These are phyloP conservation scores for Calcarisporium arbuscula DNA, from an alignment of 2,329 filamentous ascomycete species.

Conservation along the genomic window DNA sequence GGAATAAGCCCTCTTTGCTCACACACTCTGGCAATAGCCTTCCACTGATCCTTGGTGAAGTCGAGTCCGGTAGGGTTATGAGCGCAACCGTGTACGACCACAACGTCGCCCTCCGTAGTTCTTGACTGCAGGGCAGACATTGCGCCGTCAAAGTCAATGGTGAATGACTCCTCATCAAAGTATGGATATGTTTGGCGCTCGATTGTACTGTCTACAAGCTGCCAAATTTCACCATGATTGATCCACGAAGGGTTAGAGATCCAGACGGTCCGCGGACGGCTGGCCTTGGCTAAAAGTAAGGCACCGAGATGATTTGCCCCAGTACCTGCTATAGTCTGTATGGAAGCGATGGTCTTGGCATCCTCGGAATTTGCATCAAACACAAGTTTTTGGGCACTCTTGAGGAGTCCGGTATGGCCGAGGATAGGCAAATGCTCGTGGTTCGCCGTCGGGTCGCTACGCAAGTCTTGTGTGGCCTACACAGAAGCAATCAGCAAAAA, in stretches of 20 bases:
- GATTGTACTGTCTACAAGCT: conserved; percentile 14
- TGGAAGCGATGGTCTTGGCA: conserved; percentile 14
- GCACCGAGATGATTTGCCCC: conserved; percentile 27
- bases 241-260: conserved; percentile 30
- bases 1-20: conserved; percentile 22
- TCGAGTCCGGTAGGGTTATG: conserved; percentile 34
- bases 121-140: conserved; percentile 15
- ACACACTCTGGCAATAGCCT: conserved; percentile 21
- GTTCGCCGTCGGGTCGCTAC: too few species aligned
- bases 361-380: conserved; percentile 11
- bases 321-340: conserved; percentile 30
- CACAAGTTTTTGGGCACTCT: conserved; percentile 17
- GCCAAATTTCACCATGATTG: conserved; percentile 36
- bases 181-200: conserved; percentile 21
- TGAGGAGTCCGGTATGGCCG: conserved; percentile 64
- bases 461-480: too few species aligned
- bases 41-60: conserved; percentile 26
- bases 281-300: conserved; percentile 17
- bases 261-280: conserved; percentile 1
- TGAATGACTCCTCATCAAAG: conserved; percentile 16
- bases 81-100: conserved; percentile 31
- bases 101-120: conserved; percentile 20
- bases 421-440: conserved; percentile 93
- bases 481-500: too few species aligned
- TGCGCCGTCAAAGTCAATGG: conserved; percentile 25